Evolutionary conservation across 169 alveolate species (phyloP), one percentile per base, ranked within the genome.

Genomic region (Eimeria maxima): DNA sequence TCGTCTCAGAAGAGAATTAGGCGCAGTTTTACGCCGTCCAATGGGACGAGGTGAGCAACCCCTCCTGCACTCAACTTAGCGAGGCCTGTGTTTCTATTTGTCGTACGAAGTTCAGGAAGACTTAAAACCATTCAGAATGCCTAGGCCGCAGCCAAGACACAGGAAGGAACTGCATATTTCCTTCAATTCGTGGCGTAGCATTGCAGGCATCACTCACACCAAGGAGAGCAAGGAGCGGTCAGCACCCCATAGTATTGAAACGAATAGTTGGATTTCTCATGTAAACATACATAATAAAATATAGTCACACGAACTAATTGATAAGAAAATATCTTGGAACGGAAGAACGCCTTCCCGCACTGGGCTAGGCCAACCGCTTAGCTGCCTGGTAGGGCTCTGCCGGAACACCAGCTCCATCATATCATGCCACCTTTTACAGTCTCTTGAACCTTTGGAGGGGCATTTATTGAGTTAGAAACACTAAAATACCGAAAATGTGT

Each of bases 141-240:
- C 84, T 33, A 44, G 57, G 84, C 47, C n/a, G 84, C 55, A 73
- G 84, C 84, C 84, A 73, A 73, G 84, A 73, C 84, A 73, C 55
- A 38, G 29, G 53, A 73, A 73, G 84, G n/a, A 29, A 73, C 57
- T 0, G 84, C 47, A 73, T 73, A 73, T 73, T 73, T 73, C 55
- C 16, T 53, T 4, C 55, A 73, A 33, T 44, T 38, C 53, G 53
- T 29, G 57, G 84, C 84, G 57, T 27, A 73, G 84, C 84, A 33
- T 73, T 73, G 84, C 84, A 44, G 53, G 84, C 53, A 65, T 73
- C 53, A 73, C 57, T 73, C 55, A 73, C 84, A 44, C 84, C 20
- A 55, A 14, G 53, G 57, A 73, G 24, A 8, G 84, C 14, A 10
- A 33, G 53, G 53, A 13, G 27, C 55, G 10, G 53, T 38, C 84